Evolutionary conservation across 257 asterid species (phyloP).

Genomic region (Handroanthus guayacan): DNA sequence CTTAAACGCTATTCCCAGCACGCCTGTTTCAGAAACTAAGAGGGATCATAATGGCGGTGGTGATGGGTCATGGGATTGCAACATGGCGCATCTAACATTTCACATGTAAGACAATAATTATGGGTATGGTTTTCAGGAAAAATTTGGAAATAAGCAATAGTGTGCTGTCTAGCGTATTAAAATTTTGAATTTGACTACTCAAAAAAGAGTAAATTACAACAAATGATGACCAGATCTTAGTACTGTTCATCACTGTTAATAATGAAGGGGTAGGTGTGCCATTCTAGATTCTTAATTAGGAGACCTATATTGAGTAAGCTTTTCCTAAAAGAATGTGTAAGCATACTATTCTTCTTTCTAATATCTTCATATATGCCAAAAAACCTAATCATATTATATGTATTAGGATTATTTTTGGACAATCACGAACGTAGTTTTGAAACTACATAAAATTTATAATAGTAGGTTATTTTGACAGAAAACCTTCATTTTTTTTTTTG

Average conservation of each 20-base stretch:
- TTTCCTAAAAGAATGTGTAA: neutral
- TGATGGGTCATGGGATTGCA: neutral
- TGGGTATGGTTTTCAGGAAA: constrained; percentile 7
- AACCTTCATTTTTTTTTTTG: too few species aligned
- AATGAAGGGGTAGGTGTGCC: constrained; percentile 42
- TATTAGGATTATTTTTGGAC: too few species aligned
- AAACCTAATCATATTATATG: too few species aligned
- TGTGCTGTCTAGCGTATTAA: constrained; percentile 39
- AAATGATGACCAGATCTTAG: constrained; percentile 2
- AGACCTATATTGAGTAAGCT: neutral
- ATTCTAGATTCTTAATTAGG: constrained; percentile 6
- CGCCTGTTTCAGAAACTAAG: constrained; percentile 44
- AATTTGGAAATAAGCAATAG: neutral
- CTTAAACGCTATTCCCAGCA: constrained; percentile 34
- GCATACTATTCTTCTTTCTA: neutral
- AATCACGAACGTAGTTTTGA: too few species aligned
- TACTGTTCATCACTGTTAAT: constrained; percentile 25
- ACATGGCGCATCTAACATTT: constrained; percentile 22
- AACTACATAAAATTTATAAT: too few species aligned
- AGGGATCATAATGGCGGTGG: constrained; percentile 37
- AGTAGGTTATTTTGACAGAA: too few species aligned
- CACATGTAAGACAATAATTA: constrained; percentile 32
- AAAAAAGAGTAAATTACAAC: neutral
- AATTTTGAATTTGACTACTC: constrained; percentile 47
- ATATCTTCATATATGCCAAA: neutral